These are phyloP conservation scores for Pascua guehoae DNA, from an alignment of 1,284 basidiomycete genomes.

Conservation along the genomic window DNA sequence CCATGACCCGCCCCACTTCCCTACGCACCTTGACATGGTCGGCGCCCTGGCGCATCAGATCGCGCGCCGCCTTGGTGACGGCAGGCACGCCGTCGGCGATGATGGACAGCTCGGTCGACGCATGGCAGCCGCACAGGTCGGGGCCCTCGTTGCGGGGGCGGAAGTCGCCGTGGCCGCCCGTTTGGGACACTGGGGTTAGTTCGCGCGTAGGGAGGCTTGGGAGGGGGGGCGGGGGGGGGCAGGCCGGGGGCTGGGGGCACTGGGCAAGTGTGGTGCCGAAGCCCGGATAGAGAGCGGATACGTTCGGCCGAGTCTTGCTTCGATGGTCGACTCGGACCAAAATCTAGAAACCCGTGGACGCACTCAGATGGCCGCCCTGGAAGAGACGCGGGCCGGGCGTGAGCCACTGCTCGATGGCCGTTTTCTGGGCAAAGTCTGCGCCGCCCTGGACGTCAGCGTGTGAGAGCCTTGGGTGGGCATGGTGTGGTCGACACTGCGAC, in stretches of 20 bases:
- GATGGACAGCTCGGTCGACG: neutral
- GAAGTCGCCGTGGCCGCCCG: conserved; percentile 19
- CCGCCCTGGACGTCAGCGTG: conserved; percentile 12
- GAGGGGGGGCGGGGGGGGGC: too few species aligned
- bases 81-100: conserved; percentile 10
- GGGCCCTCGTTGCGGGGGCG: conserved; percentile 1
- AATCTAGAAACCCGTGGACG: neutral
- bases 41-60: conserved; percentile 18
- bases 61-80: neutral
- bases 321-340: too few species aligned
- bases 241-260: too few species aligned
- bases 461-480: too few species aligned
- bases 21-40: conserved; percentile 16
- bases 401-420: conserved; percentile 21
- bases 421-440: conserved; percentile 15
- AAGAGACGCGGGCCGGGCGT: conserved; percentile 21
- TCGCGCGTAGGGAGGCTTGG: too few species aligned
- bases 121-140: neutral
- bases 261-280: too few species aligned
- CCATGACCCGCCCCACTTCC: too few species aligned
- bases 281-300: too few species aligned
- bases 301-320: too few species aligned
- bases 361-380: conserved; percentile 15
- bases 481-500: too few species aligned
- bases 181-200: conserved; percentile 12